Percentiles rank a stretch among this genome's conserved stretches.
These are phyloP conservation scores for Echites panduratus DNA, from an alignment of 257 asterid species.

Conservation along the genomic window DNA sequence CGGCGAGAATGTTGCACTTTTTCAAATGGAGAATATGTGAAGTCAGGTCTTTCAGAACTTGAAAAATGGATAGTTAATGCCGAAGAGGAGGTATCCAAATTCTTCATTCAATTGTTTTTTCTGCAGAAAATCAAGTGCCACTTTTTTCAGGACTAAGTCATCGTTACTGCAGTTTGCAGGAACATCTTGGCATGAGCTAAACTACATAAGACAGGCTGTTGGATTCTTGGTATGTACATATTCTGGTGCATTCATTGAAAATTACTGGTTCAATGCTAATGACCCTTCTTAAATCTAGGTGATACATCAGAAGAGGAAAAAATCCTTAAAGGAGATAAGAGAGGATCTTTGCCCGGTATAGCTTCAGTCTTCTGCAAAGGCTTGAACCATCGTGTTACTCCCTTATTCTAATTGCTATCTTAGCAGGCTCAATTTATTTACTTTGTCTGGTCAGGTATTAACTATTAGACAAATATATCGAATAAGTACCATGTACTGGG, in stretches of 20 bases:
- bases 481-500: slow-evolving; percentile 99
- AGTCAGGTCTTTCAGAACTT: slow-evolving; percentile 94
- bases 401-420: slow-evolving; percentile 9
- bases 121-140: slow-evolving; percentile 12
- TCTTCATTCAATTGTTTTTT: neutral
- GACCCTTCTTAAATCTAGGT: slow-evolving; percentile 44
- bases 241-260: slow-evolving; percentile 13
- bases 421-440: neutral
- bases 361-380: slow-evolving; percentile 7
- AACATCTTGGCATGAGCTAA: slow-evolving; percentile 95
- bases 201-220: slow-evolving; percentile 97
- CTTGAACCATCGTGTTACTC: neutral
- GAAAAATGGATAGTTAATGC: slow-evolving; percentile 94
- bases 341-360: slow-evolving; percentile 96
- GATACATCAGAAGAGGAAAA: slow-evolving; percentile 94
- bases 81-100: slow-evolving; percentile 66
- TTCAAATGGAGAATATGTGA: slow-evolving; percentile 95
- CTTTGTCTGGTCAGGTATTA: slow-evolving; percentile 46
- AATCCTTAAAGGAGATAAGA: slow-evolving; percentile 87
- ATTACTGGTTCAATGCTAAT: slow-evolving; percentile 7
- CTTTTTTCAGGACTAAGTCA: slow-evolving; percentile 22
- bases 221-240: slow-evolving; percentile 75
- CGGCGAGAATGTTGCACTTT: slow-evolving; percentile 99
- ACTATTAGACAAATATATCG: slow-evolving; percentile 95
- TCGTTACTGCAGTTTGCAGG: slow-evolving; percentile 79